These are phyloP conservation scores for Hirschfeldia incana DNA, from an alignment of 345 rosid genomes.

Conservation along the genomic window DNA sequence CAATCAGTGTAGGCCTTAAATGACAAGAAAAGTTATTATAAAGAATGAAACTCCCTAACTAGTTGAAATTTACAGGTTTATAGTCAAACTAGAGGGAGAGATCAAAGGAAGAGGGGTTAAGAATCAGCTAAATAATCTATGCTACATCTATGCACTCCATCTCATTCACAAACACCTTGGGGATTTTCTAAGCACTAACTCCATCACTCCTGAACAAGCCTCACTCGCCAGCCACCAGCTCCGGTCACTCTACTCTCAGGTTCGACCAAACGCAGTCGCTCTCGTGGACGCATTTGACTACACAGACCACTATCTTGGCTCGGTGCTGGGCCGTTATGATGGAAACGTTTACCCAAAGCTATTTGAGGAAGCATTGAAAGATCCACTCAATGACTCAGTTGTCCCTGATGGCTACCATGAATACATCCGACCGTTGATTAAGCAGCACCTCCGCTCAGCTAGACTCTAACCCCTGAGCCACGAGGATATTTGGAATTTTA, in stretches of 20 bases:
- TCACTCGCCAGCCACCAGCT: constrained; percentile 75
- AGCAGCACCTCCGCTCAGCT: constrained; percentile 61
- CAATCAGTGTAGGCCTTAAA: not conserved
- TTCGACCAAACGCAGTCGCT: constrained; percentile 82
- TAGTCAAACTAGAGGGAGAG: constrained; percentile 68
- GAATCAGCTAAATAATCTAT: constrained; percentile 19
- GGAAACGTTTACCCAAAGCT: constrained; percentile 84
- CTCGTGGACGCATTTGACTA: constrained; percentile 78
- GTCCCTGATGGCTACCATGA: constrained; percentile 87
- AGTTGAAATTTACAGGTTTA: constrained; percentile 51
- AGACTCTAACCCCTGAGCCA: constrained; percentile 46
- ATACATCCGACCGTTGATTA: constrained; percentile 68
- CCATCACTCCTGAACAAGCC: not conserved
- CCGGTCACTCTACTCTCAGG: constrained; percentile 60
- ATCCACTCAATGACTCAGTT: constrained; percentile 79
- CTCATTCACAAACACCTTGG: constrained; percentile 73
- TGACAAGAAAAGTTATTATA: not conserved
- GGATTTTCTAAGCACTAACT: constrained; percentile 67
- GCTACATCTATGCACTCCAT: constrained; percentile 56
- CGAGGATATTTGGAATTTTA: not conserved
- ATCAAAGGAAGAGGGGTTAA: constrained; percentile 68
- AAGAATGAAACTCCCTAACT: not conserved
- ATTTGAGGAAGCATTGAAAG: constrained; percentile 85
- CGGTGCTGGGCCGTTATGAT: constrained; percentile 71
- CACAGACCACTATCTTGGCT: constrained; percentile 77